phyloP scores from a whole-genome alignment of 305 asterid species.

The Fraxinus dipetala region DNA sequence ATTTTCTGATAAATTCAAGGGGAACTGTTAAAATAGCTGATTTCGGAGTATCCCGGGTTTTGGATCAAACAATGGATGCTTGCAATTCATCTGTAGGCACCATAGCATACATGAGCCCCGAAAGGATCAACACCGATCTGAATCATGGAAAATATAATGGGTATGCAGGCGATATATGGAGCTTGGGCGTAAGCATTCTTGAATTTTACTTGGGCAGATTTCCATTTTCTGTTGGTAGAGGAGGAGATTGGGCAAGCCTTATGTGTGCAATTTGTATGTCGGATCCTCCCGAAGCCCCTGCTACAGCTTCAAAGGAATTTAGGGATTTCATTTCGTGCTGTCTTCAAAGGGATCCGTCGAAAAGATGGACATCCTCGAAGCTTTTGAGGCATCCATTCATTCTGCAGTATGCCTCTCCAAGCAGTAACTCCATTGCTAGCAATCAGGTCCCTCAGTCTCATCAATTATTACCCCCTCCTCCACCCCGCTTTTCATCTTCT shows the following conservation, averaged over 20 bases:
- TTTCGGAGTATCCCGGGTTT: slow-evolving; percentile 25
- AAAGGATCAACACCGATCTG: slow-evolving; percentile 4
- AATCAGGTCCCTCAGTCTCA: slow-evolving; percentile 38
- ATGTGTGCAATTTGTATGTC: slow-evolving; percentile 7
- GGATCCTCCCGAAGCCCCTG: slow-evolving; percentile 13
- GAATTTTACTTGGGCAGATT: slow-evolving; percentile 8
- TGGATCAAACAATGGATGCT: neutral
- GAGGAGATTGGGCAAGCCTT: slow-evolving; percentile 9
- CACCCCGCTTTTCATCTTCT: slow-evolving; percentile 39
- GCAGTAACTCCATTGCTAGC: slow-evolving; percentile 7
- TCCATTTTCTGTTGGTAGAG: slow-evolving; percentile 3
- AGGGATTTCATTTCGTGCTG: slow-evolving; percentile 9
- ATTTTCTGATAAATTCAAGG: slow-evolving; percentile 28
- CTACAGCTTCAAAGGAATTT: slow-evolving; percentile 11
- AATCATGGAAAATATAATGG: neutral
- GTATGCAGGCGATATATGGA: slow-evolving; percentile 7
- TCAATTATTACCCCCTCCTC: slow-evolving; percentile 43
- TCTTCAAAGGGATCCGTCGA: slow-evolving; percentile 13
- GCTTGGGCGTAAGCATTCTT: slow-evolving; percentile 11
- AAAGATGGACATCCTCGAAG: slow-evolving; percentile 1
- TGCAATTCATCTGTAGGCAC: slow-evolving; percentile 2
- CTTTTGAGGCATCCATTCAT: slow-evolving; percentile 3
- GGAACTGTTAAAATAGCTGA: slow-evolving; percentile 33
- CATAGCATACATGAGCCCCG: slow-evolving; percentile 4
- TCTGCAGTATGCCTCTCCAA: slow-evolving; percentile 24